Evolutionary conservation across 768 basidiomycete genomes (phyloP).

Genomic region (Trametes maxima): DNA sequence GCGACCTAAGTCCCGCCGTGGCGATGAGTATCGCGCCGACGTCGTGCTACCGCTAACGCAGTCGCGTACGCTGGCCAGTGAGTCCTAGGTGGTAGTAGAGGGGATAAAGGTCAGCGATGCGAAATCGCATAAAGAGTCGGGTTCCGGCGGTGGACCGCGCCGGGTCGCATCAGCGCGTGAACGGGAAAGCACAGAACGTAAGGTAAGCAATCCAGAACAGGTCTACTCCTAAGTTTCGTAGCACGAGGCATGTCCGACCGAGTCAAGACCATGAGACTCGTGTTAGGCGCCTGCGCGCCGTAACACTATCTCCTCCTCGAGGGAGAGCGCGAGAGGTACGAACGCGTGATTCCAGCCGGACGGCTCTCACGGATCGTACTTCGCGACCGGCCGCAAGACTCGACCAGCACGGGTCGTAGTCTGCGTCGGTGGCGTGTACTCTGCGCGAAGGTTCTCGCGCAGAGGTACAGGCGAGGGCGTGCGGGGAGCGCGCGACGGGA

Average conservation of each 20-base stretch:
- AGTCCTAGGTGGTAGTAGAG: too few relatives aligned
- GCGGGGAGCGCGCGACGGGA: neutral
- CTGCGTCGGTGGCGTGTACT: constrained; percentile 11
- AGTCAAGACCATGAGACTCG: neutral
- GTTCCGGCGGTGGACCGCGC: too few relatives aligned
- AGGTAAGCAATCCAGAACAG: too few relatives aligned
- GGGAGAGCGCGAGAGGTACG: constrained; percentile 11
- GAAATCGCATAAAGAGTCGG: too few relatives aligned
- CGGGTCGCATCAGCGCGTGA: too few relatives aligned
- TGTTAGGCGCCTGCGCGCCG: neutral
- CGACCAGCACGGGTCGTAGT: constrained; percentile 14
- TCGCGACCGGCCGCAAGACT: constrained; percentile 9
- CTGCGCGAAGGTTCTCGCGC: neutral
- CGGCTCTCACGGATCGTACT: constrained; percentile 14
- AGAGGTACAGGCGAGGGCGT: constrained; percentile 5
- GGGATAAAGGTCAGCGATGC: too few relatives aligned
- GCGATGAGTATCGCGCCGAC: too few relatives aligned
- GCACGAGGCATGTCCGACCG: neutral
- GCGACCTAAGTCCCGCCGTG: too few relatives aligned
- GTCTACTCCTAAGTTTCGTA: neutral
- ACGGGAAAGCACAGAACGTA: neutral
- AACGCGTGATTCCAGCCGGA: constrained; percentile 8
- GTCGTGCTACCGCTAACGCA: too few relatives aligned
- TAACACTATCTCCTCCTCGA: constrained; percentile 2
- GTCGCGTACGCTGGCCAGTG: too few relatives aligned